A percentile compares a stretch with the other conserved stretches of the same genome.
phyloP scores from a whole-genome alignment of 768 basidiomycete species.

The Termitomyces sp. region DNA sequence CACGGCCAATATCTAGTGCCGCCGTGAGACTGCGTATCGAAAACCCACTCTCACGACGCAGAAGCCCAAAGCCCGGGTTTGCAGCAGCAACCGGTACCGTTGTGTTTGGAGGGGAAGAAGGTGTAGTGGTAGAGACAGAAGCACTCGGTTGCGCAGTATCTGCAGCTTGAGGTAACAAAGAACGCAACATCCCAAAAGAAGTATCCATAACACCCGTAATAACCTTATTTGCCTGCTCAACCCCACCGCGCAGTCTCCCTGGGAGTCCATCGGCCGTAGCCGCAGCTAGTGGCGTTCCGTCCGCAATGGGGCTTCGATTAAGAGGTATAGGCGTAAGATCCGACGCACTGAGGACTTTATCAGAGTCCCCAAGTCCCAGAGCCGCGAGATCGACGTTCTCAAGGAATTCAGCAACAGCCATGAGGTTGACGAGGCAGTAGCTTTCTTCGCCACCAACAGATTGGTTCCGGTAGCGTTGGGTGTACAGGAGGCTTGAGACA shows the following conservation, averaged over 20 bases:
- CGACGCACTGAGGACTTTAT: slow-evolving; percentile 61
- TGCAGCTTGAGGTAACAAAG: slow-evolving; percentile 56
- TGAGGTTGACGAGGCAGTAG: slow-evolving; percentile 91
- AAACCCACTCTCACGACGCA: slow-evolving; percentile 75
- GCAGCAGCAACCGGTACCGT: slow-evolving; percentile 28
- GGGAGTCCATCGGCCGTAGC: slow-evolving; percentile 43
- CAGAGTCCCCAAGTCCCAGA: slow-evolving; percentile 58
- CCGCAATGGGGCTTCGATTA: slow-evolving; percentile 47
- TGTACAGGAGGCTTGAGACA: slow-evolving; percentile 65
- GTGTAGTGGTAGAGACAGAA: neutral
- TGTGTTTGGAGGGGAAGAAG: neutral
- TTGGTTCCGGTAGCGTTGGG: slow-evolving; percentile 58
- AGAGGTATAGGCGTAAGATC: slow-evolving; percentile 82
- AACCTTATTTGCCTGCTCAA: slow-evolving; percentile 81
- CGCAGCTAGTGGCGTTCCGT: slow-evolving; percentile 41
- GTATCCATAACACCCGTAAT: slow-evolving; percentile 88
- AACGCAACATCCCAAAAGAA: slow-evolving; percentile 82
- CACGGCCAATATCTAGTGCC: slow-evolving; percentile 54
- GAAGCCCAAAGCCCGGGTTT: slow-evolving; percentile 60
- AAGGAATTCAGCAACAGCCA: slow-evolving; percentile 94
- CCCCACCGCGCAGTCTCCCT: slow-evolving; percentile 61
- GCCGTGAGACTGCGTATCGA: slow-evolving; percentile 73
- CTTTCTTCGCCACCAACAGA: slow-evolving; percentile 76
- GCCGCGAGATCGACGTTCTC: slow-evolving; percentile 88
- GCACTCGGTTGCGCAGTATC: neutral